These are phyloP conservation scores for Nakazawaea ishiwadae DNA, from an alignment of 805 yeast species.

Conservation along the genomic window DNA sequence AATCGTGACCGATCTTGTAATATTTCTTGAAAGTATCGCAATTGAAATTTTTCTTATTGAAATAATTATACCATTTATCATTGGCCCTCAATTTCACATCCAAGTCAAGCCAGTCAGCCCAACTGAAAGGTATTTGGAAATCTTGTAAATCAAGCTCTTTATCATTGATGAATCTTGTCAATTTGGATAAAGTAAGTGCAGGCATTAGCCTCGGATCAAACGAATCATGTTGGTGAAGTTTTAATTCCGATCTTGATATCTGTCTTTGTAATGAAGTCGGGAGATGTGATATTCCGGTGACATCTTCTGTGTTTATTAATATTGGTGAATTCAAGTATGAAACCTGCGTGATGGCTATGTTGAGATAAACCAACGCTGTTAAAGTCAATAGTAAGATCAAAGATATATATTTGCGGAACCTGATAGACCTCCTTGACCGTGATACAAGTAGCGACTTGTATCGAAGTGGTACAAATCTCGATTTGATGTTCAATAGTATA, in stretches of 20 bases:
- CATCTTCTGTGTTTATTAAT: conserved; percentile 10
- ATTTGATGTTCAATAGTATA: not conserved
- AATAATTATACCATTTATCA: conserved; percentile 11
- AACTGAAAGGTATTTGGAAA: conserved; percentile 26
- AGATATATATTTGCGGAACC: conserved; percentile 4
- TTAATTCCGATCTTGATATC: conserved; percentile 6
- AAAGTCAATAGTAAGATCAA: not conserved
- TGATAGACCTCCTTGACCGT: conserved; percentile 3
- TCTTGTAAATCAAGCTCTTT: conserved; percentile 17
- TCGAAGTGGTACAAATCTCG: not conserved
- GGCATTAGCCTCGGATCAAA: conserved; percentile 30
- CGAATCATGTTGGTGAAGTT: too few species aligned
- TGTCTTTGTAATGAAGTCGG: not conserved
- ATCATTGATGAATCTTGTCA: conserved; percentile 16
- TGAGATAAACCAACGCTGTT: not conserved
- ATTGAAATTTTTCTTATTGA: conserved; percentile 13
- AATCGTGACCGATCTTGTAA: conserved; percentile 9
- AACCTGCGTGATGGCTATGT: not conserved
- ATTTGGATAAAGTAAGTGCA: conserved; percentile 21
- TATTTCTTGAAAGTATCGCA: conserved; percentile 18
- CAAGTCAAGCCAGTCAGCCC: conserved; percentile 28
- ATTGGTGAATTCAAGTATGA: conserved; percentile 2
- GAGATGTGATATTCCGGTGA: conserved; percentile 10
- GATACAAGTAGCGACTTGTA: not conserved
- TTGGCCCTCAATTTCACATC: conserved; percentile 16